These are phyloP conservation scores for Fusarium nematophilum DNA, from an alignment of 2,329 filamentous ascomycete species.

Conservation along the genomic window DNA sequence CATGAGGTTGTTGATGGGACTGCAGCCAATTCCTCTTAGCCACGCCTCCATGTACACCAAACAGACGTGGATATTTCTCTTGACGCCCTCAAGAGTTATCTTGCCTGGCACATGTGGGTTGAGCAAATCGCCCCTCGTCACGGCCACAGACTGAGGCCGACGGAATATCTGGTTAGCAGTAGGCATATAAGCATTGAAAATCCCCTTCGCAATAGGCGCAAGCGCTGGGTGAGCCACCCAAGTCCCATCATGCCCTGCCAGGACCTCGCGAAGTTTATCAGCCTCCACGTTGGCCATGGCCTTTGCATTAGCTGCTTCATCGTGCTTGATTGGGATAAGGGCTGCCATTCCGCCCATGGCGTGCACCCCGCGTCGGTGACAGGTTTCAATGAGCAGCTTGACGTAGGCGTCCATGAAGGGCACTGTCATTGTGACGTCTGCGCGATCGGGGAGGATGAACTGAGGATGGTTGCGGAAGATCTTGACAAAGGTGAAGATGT, in stretches of 20 bases:
- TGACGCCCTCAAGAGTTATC: slow-evolving; percentile 93
- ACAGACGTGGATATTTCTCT: slow-evolving; percentile 97
- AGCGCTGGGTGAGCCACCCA: slow-evolving; percentile 98
- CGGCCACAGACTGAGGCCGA: slow-evolving; percentile 87
- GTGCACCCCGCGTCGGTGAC: slow-evolving; percentile 95
- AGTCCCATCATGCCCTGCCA: slow-evolving; percentile 93
- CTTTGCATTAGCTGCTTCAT: slow-evolving; percentile 88
- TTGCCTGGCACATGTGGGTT: slow-evolving; percentile 98
- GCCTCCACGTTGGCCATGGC: slow-evolving; percentile 93
- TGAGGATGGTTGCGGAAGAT: slow-evolving; percentile 95
- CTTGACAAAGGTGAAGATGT: slow-evolving; percentile 99
- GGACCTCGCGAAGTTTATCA: slow-evolving; percentile 96
- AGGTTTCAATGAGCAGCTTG: slow-evolving; percentile 97
- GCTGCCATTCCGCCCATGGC: slow-evolving; percentile 99
- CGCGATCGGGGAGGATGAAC: slow-evolving; percentile 93
- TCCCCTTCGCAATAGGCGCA: slow-evolving; percentile 85
- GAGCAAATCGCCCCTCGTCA: slow-evolving; percentile 88
- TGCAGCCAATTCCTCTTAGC: slow-evolving; percentile 93
- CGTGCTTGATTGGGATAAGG: slow-evolving; percentile 98
- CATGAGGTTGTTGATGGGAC: slow-evolving; percentile 98
- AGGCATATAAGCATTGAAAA: slow-evolving; percentile 99
- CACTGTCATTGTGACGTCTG: slow-evolving; percentile 93
- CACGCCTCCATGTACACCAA: slow-evolving; percentile 99
- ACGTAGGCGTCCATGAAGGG: slow-evolving; percentile 98
- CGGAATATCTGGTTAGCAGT: slow-evolving; percentile 96